Evolutionary conservation across 768 basidiomycete genomes (phyloP), one percentile per base, ranked within the genome.

Genomic region (Zangia roseola): DNA sequence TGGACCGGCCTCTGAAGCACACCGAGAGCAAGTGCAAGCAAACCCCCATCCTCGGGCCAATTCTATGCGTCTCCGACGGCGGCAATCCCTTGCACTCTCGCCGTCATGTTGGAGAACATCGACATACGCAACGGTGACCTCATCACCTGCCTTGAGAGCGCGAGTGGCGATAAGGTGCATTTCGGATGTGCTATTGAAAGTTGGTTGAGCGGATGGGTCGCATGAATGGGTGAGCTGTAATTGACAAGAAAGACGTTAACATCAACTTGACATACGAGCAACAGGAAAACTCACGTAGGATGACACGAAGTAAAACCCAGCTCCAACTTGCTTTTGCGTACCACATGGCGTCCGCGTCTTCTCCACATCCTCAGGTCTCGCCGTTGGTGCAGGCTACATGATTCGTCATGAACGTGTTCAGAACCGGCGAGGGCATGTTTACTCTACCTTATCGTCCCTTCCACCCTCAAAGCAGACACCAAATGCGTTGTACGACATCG

Each of bases 11-110:
- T 92, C 90, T 45, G 69, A 71, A 31, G 67, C 61, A 62, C 91
- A 92, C 37, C 81, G 77, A 45, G 74, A 67, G 63, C 91, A 93
- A 42, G 71, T 66, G 60, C 91, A 93, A 10, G 86, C 81, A 63
- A 92, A 91, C 49, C 77, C 74, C 91, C 91, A 93, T 28, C 91
- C 90, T 36, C 86, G 77, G 20, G 80, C 88, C 31, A 93, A 77
- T 71, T 90, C 87, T 57, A 75, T 73, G 26, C 91, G 78, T 54
- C 90, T 73, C 37, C 86, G 75, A 47, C 81, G 74, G 47, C 86
- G 75, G 43, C 82, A 80, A 24, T 84, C 82, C 3, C 69, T 63
- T 10, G 62, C 53, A 28, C 74, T 73, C 68, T 89, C 87, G 23
- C 60, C 79, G 2, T 72, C 62, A 49, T 73, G 79, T 59, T 80